Conservation (phyloP, 768 basidiomycete species). For the Trametes cingulata region DNA sequence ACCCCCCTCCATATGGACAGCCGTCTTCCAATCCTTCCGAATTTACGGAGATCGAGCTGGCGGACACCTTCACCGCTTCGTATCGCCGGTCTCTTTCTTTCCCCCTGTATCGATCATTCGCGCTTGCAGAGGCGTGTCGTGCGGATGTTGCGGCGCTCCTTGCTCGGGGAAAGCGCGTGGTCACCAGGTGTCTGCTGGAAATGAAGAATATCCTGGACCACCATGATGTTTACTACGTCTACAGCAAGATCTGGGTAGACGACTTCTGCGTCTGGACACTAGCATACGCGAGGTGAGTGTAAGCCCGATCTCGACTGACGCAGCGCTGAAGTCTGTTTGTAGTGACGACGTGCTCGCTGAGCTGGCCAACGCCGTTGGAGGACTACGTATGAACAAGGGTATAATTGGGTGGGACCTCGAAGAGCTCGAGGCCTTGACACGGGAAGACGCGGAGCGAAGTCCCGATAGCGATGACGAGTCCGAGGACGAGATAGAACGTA, state of each 20-base stretch:
- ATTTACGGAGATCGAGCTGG: constrained; percentile 48
- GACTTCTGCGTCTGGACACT: constrained; percentile 86
- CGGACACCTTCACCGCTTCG: constrained; percentile 53
- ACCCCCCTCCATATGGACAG: constrained; percentile 55
- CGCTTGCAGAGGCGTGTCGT: constrained; percentile 67
- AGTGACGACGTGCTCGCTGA: constrained; percentile 60
- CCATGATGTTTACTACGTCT: constrained; percentile 87
- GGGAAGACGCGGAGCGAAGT: constrained; percentile 36
- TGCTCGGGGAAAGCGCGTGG: constrained; percentile 57
- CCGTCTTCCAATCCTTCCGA: not conserved
- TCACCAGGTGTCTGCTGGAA: constrained; percentile 68
- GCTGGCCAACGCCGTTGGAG: constrained; percentile 46
- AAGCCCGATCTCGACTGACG: not conserved
- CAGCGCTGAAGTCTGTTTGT: not conserved
- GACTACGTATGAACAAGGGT: constrained; percentile 49
- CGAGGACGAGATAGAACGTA: constrained; percentile 32
- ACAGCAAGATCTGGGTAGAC: constrained; percentile 83
- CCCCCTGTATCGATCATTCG: constrained; percentile 79
- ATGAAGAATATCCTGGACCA: constrained; percentile 75
- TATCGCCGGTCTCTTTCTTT: constrained; percentile 77
- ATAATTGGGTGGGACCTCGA: constrained; percentile 72
- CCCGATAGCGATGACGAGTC: constrained; percentile 75
- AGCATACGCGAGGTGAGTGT: constrained; percentile 63
- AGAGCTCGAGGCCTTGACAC: constrained; percentile 59
- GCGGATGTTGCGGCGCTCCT: constrained; percentile 63